Percentiles rank a stretch among this genome's conserved stretches.
Evolutionary conservation across 2,329 filamentous ascomycete species (phyloP).

Genomic region (Rosellinia necatrix): DNA sequence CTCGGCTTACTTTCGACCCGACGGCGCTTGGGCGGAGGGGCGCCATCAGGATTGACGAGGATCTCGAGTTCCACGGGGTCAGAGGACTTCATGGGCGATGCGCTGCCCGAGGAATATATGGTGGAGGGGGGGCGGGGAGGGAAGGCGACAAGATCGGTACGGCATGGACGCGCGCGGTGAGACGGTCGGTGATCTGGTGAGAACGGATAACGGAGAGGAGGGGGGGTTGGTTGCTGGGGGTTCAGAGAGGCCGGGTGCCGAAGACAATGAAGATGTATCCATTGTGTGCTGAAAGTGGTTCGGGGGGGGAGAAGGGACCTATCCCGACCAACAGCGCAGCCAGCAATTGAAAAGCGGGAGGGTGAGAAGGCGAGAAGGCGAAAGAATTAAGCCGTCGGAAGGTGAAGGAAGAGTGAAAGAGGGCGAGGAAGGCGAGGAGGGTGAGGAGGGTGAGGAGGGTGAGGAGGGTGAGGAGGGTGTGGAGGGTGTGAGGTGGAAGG

Average conservation of each 20-base stretch:
- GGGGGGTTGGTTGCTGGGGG: constrained; percentile 50
- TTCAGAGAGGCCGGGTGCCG: constrained; percentile 41
- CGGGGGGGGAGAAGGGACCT: too few relatives aligned
- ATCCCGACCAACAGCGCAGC: too few relatives aligned
- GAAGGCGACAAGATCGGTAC: constrained; percentile 52
- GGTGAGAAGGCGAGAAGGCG: too few relatives aligned
- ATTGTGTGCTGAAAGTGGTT: too few relatives aligned
- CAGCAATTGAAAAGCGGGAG: too few relatives aligned
- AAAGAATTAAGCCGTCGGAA: too few relatives aligned
- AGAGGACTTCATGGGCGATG: constrained; percentile 55
- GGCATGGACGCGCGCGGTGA: constrained; percentile 46
- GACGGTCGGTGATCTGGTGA: constrained; percentile 58
- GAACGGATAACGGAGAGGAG: constrained; percentile 60
- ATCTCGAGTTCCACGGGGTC: constrained; percentile 47
- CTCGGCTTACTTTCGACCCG: constrained; percentile 66
- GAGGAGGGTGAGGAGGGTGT: too few relatives aligned
- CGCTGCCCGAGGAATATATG: constrained; percentile 53
- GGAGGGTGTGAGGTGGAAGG: too few relatives aligned
- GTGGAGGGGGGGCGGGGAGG: constrained; percentile 56
- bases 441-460: too few relatives aligned
- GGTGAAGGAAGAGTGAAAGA: too few relatives aligned
- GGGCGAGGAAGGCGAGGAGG: too few relatives aligned
- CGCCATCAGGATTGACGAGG: constrained; percentile 57
- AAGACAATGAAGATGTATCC: constrained; percentile 35
- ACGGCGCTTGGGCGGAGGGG: constrained; percentile 76